Percentiles rank a stretch among this genome's conserved stretches.
phyloP scores from a whole-genome alignment of 2,329 filamentous ascomycete species.

The Penicillium sp. region DNA sequence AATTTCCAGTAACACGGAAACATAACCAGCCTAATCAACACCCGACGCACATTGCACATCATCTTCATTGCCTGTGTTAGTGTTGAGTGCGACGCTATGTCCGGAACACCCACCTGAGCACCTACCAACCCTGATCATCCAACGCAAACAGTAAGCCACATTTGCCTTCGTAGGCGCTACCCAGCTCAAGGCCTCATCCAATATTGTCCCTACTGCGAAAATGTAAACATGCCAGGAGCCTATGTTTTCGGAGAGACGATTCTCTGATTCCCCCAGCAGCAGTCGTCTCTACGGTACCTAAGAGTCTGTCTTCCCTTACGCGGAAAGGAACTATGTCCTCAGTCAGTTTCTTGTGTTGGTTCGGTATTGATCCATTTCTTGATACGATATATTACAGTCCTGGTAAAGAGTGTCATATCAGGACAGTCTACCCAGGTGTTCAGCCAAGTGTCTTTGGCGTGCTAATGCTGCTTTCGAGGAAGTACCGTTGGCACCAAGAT shows the following conservation, averaged over 20 bases:
- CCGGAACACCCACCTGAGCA: background rate
- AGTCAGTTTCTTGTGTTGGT: conserved; percentile 1
- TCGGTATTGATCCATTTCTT: background rate
- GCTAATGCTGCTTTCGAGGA: background rate
- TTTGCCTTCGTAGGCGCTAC: background rate
- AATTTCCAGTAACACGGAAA: background rate
- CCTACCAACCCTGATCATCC: background rate
- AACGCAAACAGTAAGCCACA: background rate
- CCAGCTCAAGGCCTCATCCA: background rate
- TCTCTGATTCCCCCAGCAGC: background rate
- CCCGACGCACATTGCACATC: background rate
- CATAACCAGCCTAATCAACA: background rate
- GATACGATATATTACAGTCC: background rate
- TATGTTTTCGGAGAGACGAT: background rate
- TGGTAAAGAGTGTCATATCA: background rate
- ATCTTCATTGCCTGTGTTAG: background rate
- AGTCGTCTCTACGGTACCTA: background rate
- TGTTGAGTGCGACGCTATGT: background rate
- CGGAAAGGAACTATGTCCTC: conserved; percentile 2
- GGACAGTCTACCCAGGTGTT: background rate
- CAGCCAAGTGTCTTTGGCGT: no score
- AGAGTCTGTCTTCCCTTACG: background rate
- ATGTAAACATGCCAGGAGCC: background rate
- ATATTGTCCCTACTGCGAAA: background rate
- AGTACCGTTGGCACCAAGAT: conserved; percentile 3